Base-by-base conservation (phyloP, 2,329 filamentous ascomycete genomes). In the Diaporthe sp. region DNA sequence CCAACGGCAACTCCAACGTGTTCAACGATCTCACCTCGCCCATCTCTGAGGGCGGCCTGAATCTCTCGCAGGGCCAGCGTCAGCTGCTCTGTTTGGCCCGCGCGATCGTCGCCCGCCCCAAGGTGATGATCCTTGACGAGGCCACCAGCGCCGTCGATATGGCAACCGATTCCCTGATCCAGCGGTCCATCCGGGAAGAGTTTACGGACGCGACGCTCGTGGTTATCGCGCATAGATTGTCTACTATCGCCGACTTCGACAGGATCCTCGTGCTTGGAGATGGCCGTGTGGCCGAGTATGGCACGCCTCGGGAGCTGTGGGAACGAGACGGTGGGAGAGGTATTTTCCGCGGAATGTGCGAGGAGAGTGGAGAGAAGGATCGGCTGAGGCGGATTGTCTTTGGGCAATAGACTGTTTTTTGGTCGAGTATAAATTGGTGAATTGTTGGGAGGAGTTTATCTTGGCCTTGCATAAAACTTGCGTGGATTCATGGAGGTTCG, bases 41-140 rank as follows among this genome's bases (percentile, higher is more conserved):
- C 68, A 90, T 95, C 76, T 90, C 92, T 3, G 92, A 94, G 81
- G 92, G 92, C 25, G 93, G 93, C 0, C 88, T 93, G 5, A 95
- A 95, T 80, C 86, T 95, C 25, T 94, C 92, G 0, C 93, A 94
- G 80, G 93, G 93, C 37, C 93, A 95, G 81, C 89, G 93, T 3
- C 93, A 95, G 81, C 91, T 95, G 0, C 88, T 95, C 50, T 94
- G 93, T 79, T 89, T 94, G 5, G 93, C 93, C 0, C 91, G 91
- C 68, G 93, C 92, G 68, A 94, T 95, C 77, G 91, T 94, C 32
- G 88, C 90, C 0, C 88, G 92, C 0, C 93, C 94, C 4, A 93
- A 93, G 80, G 91, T 96, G 78, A 93, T 96, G 89, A 91, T 96
- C 1, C 88, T 96, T 1, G 94, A 96, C 80, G 94, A 96, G 83